Conservation (phyloP, 257 asterid genomes). For the Ocimum tenuiflorum region DNA sequence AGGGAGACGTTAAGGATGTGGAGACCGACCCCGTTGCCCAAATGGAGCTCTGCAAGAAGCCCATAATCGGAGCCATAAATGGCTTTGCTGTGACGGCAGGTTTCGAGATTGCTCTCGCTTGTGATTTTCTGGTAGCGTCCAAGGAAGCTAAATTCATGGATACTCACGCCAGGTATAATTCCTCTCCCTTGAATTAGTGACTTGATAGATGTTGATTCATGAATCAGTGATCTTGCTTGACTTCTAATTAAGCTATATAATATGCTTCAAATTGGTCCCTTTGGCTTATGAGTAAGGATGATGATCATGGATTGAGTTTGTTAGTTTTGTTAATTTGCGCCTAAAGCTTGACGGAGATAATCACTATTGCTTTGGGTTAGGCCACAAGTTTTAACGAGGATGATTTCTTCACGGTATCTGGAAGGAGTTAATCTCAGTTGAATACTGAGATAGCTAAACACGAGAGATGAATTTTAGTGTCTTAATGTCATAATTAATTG, state of each 20-base stretch:
- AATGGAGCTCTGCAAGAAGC: constrained; percentile 80
- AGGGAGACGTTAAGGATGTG: constrained; percentile 68
- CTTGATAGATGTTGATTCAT: not conserved
- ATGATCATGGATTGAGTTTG: not conserved
- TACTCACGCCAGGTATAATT: constrained; percentile 71
- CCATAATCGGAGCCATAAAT: constrained; percentile 76
- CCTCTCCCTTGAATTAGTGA: not conserved
- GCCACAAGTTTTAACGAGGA: not conserved
- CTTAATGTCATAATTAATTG: not conserved
- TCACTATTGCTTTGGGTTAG: not conserved
- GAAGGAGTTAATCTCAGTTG: not conserved
- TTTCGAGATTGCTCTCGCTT: constrained; percentile 85
- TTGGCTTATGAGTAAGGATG: not conserved
- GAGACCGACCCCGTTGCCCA: constrained; percentile 80
- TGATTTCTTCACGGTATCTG: not conserved
- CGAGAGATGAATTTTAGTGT: not conserved
- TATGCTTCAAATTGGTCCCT: not conserved
- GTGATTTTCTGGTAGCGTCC: constrained; percentile 79
- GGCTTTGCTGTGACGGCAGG: constrained; percentile 98
- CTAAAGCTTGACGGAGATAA: not conserved
- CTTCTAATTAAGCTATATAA: not conserved
- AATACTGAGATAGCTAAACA: not conserved
- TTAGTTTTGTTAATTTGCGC: not conserved
- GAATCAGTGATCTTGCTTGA: not conserved
- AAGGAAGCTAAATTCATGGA: constrained; percentile 88